Percentiles rank a stretch among this genome's conserved stretches.
Evolutionary conservation across 202 grass and related monocot genomes (phyloP).

Genomic region (Alloteropsis angusta): DNA sequence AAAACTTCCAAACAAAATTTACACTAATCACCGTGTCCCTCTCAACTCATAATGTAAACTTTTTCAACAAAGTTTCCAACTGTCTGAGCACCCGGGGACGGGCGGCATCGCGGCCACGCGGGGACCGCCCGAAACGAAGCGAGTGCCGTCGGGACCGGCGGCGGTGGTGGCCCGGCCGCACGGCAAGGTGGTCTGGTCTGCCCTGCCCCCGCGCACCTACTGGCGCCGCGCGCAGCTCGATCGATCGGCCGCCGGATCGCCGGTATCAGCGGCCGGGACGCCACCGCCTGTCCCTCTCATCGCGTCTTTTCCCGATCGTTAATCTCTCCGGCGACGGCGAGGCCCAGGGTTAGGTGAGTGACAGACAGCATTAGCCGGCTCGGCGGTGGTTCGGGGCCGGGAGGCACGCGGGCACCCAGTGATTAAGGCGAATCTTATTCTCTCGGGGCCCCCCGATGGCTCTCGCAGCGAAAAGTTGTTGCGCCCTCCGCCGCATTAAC

Average conservation of each 20-base stretch:
- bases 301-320: not conserved
- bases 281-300: not conserved
- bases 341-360: constrained; percentile 33
- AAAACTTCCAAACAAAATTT: no score
- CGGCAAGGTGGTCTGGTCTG: constrained; percentile 26
- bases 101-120: not conserved
- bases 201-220: constrained; percentile 10
- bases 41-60: no score
- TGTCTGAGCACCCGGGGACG: no score
- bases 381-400: constrained; percentile 40
- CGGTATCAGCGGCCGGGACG: not conserved
- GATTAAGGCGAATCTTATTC: constrained; percentile 19
- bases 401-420: constrained; percentile 27
- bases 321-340: not conserved
- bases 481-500: constrained; percentile 27
- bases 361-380: constrained; percentile 31
- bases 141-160: not conserved
- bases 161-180: constrained; percentile 14
- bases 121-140: not conserved
- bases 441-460: not conserved
- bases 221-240: not conserved
- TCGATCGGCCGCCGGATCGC: not conserved
- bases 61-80: no score
- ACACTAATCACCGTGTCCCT: no score
- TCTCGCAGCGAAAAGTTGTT: constrained; percentile 20